A percentile compares a stretch with the other conserved stretches of the same genome.
These are phyloP conservation scores for Rusavskia elegans DNA, from an alignment of 495 filamentous ascomycete species.

Conservation along the genomic window DNA sequence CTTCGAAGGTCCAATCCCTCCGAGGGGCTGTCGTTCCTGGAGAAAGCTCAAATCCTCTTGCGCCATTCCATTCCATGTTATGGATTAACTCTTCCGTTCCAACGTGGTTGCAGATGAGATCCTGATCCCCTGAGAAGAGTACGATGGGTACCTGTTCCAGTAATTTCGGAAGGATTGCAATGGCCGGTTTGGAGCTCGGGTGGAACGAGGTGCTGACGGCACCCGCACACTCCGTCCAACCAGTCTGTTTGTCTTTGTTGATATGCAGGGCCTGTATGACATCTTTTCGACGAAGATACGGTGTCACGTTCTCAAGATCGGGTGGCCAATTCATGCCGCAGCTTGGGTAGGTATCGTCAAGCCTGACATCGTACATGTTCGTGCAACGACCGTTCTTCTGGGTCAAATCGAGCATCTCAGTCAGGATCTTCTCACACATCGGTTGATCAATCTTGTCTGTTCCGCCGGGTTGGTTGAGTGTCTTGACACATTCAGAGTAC, in stretches of 20 bases:
- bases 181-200: conserved; percentile 52
- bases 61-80: conserved; percentile 83
- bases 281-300: conserved; percentile 71
- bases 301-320: conserved; percentile 58
- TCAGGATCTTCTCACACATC: conserved; percentile 60
- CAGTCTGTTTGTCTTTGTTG: conserved; percentile 60
- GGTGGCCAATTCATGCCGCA: conserved; percentile 97
- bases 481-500: conserved; percentile 45
- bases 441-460: conserved; percentile 47
- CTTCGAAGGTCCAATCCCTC: conserved; percentile 89
- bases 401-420: conserved; percentile 47
- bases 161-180: conserved; percentile 60
- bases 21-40: conserved; percentile 84
- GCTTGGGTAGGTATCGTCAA: conserved; percentile 51
- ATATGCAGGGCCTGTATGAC: conserved; percentile 71
- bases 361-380: conserved; percentile 93
- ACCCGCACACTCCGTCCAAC: conserved; percentile 84
- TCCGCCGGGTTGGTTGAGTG: conserved; percentile 33
- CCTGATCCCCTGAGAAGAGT: conserved; percentile 85
- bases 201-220: conserved; percentile 56
- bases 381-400: conserved; percentile 43
- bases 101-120: conserved; percentile 93
- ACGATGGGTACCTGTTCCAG: conserved; percentile 56
- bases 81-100: conserved; percentile 85
- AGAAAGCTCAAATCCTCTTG: conserved; percentile 75